phyloP scores from a whole-genome alignment of 2,329 filamentous ascomycete genomes.

The Aspergillus flavus region DNA sequence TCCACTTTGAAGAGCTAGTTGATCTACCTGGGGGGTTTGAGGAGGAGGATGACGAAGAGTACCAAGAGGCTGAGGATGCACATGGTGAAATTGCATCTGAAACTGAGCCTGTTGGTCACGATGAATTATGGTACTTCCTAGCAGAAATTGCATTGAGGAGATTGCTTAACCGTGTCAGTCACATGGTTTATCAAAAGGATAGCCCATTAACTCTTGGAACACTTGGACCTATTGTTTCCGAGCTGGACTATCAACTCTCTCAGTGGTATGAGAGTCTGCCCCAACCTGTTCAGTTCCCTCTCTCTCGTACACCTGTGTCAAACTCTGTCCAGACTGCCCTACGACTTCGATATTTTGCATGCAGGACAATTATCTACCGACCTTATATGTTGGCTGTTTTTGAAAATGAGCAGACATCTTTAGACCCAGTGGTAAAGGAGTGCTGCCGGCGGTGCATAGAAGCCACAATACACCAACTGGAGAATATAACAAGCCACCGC shows the following conservation, averaged over 20 bases:
- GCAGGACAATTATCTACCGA: conserved; percentile 82
- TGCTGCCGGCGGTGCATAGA: conserved; percentile 81
- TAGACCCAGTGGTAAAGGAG: conserved; percentile 73
- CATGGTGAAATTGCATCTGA: conserved; percentile 4
- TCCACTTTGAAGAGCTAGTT: conserved; percentile 79
- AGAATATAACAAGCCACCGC: conserved; percentile 77
- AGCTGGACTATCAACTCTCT: conserved; percentile 78
- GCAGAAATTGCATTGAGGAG: conserved; percentile 79
- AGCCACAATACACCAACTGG: conserved; percentile 75
- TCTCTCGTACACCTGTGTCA: conserved; percentile 65
- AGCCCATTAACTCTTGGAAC: conserved; percentile 71
- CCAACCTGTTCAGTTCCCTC: conserved; percentile 73
- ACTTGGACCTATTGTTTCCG: conserved; percentile 75
- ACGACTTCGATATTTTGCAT: conserved; percentile 79
- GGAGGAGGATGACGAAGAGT: conserved; percentile 57
- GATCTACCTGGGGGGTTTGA: conserved; percentile 78
- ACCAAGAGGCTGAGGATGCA: conserved; percentile 13
- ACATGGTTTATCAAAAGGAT: conserved; percentile 76
- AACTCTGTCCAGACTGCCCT: conserved; percentile 80
- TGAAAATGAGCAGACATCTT: conserved; percentile 72
- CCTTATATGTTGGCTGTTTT: conserved; percentile 80
- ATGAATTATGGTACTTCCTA: conserved; percentile 84
- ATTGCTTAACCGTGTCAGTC: conserved; percentile 76
- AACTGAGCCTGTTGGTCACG: conserved; percentile 66
- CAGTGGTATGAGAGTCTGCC: conserved; percentile 85